Base-by-base conservation (phyloP, 2,329 filamentous ascomycete genomes). In the Aspergillus latus region DNA sequence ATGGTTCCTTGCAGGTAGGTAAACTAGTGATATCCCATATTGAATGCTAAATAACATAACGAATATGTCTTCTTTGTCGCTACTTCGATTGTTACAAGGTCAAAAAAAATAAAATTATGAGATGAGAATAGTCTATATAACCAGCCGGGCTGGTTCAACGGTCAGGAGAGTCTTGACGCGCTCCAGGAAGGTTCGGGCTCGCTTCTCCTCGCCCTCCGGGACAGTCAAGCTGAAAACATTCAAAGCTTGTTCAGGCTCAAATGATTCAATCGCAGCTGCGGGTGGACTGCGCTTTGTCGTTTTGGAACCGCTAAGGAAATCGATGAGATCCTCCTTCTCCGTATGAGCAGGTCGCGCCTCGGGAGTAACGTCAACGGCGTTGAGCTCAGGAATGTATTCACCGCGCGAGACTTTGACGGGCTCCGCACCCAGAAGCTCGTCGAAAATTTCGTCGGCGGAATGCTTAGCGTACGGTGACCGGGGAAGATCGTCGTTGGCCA, bases 401-500 rank as follows among this genome's bases (percentile, higher is more conserved):
- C 78, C 92, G 76, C 72, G 84, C 72, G 69, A 81, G 29, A 73
- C 74, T 32, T 73, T 72, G 42, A 71, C 51, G 2, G 72, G 66
- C 47, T 64, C 61, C 1, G 78, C 76, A 8, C 92, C 93, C 6
- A 99, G 82, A 11, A 97, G 81, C 66, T 93, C 86, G 70, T 97
- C 87, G 76, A 97, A 97, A 10, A 99, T 84, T 71, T 96, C 91
- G 68, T 92, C 84, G 36, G 88, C 79, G 0, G 89, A 87, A 11
- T 88, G 88, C 68, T 85, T 82, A 45, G 83, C 81, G 59, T 79
- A 78, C 58, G 85, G 81, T 4, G 86, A 83, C 29, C 82, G 78
- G 2, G 93, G 93, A 6, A 97, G 83, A 45, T 89, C 85, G 61
- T 94, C 88, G 75, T 97, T 97, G 58, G 94, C 94, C 28, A 96